A percentile compares a stretch with the other conserved stretches of the same genome.
These are phyloP conservation scores for Nevesoporus exiguus DNA, from an alignment of 768 basidiomycete genomes.

Conservation along the genomic window DNA sequence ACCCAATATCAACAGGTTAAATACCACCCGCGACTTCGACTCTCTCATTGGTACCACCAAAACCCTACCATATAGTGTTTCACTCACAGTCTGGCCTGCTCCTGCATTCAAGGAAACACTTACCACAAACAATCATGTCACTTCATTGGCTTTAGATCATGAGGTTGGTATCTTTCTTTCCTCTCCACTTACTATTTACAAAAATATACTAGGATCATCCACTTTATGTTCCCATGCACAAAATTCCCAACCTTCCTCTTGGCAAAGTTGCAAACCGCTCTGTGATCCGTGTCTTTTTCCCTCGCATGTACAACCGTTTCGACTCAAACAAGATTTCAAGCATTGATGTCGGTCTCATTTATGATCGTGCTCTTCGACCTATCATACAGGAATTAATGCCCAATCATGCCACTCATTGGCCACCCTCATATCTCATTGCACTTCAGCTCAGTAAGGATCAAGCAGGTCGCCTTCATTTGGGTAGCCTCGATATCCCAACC, in stretches of 20 bases:
- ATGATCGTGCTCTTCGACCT: background rate
- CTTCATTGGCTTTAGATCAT: no score
- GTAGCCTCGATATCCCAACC: background rate
- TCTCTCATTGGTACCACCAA: no score
- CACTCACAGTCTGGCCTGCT: no score
- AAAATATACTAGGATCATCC: no score
- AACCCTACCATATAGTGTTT: no score
- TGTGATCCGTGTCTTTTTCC: background rate
- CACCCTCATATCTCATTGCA: accelerated
- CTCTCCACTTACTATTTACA: no score
- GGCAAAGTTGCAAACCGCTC: background rate
- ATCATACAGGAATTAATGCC: background rate
- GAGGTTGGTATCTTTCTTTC: no score
- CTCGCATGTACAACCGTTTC: background rate
- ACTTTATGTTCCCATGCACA: background rate
- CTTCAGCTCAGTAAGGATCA: background rate
- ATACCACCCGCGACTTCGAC: no score
- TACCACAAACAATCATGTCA: no score
- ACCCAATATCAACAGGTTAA: no score
- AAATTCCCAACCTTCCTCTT: background rate
- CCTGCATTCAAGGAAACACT: no score
- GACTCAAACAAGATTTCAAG: no score
- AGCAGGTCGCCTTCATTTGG: background rate
- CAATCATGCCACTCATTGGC: background rate
- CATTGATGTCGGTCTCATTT: background rate